Base-by-base conservation (phyloP, 257 asterid species). In the Gentiana dahurica region DNA sequence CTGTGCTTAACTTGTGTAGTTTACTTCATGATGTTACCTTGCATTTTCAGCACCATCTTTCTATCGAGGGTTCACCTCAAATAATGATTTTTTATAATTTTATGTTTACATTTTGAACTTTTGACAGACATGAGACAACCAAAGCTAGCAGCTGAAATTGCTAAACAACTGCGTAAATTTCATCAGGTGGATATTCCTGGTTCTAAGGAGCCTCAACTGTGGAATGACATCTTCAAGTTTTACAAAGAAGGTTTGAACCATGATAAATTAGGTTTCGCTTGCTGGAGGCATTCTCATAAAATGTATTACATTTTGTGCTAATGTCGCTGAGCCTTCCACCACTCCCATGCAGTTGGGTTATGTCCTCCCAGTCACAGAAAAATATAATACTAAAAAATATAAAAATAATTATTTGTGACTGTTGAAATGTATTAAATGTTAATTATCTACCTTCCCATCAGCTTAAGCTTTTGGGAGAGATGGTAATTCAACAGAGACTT, bases 161-260 rank as follows among this genome's bases (percentile, higher is more conserved):
- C 96, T 54, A 91, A 82, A 75, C 83, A 87, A 61, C 94, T 91
- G 51, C 80, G 72, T 45, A 78, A 66, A 55, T 91, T 91, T 71
- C 98, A 91, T 68, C 82, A 79, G 77, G 96, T 91, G 70, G 81
- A 81, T 73, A 77, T 91, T 70, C 94, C 98, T 44, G 94, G 96
- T 67, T 78, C 89, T 44, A 84, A 59, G 69, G 96, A 82, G 70
- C 96, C 98, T 69, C 94, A 81, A 69, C 76, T 91, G 11, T 91
- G 98, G 98, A 82, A 62, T 68, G 95, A 84, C 75, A 75, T 86
- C 60, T 72, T 58, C 64, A 87, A 89, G 75, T 86, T 89, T 73
- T 84, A 65, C 52, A 74, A 55, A 33, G 71, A 75, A 75, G 97
- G 95, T 86, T 38, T 52, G 61, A 46, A 36, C 53, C 13, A 12